Evolutionary conservation across 352 stramenopile genomes (phyloP).

Genomic region (Pythium grandisporangium): DNA sequence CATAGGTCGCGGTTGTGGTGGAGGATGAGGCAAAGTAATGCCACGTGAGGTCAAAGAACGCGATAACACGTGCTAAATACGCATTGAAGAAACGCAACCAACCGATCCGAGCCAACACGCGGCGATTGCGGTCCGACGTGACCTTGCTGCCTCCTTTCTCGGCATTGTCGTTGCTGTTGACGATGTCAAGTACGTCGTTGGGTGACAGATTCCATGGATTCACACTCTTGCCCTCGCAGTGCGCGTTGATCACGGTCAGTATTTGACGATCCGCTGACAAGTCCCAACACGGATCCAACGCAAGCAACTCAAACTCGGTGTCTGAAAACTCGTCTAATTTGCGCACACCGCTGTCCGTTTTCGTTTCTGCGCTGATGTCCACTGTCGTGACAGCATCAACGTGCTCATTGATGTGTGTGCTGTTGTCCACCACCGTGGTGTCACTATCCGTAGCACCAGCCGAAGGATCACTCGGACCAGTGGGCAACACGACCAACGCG

Average conservation of each 20-base stretch:
- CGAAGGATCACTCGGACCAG: neutral
- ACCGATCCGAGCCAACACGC: slow-evolving; percentile 39
- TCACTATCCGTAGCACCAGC: neutral
- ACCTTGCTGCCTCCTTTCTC: slow-evolving; percentile 1
- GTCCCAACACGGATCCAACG: slow-evolving; percentile 29
- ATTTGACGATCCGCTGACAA: slow-evolving; percentile 29
- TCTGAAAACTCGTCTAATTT: slow-evolving; percentile 1
- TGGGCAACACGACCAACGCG: slow-evolving; percentile 7
- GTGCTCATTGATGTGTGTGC: too few relatives aligned
- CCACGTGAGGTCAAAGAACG: slow-evolving; percentile 77
- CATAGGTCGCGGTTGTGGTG: too few relatives aligned
- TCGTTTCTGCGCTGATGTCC: slow-evolving; percentile 2
- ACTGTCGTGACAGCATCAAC: too few relatives aligned
- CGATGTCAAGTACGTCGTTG: slow-evolving; percentile 17
- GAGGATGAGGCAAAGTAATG: slow-evolving; percentile 41
- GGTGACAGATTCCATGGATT: slow-evolving; percentile 60
- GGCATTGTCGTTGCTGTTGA: slow-evolving; percentile 10
- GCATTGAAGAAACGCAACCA: slow-evolving; percentile 72
- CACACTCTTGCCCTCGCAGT: slow-evolving; percentile 36
- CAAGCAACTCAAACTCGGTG: slow-evolving; percentile 2
- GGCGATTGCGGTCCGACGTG: slow-evolving; percentile 5
- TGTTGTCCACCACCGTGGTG: slow-evolving; percentile 1
- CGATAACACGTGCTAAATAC: slow-evolving; percentile 48
- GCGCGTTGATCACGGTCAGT: slow-evolving; percentile 31
- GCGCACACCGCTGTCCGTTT: slow-evolving; percentile 9